Percentiles rank a stretch among this genome's conserved stretches.
Conservation (phyloP, 257 asterid genomes). For the Lycium barbarum region DNA sequence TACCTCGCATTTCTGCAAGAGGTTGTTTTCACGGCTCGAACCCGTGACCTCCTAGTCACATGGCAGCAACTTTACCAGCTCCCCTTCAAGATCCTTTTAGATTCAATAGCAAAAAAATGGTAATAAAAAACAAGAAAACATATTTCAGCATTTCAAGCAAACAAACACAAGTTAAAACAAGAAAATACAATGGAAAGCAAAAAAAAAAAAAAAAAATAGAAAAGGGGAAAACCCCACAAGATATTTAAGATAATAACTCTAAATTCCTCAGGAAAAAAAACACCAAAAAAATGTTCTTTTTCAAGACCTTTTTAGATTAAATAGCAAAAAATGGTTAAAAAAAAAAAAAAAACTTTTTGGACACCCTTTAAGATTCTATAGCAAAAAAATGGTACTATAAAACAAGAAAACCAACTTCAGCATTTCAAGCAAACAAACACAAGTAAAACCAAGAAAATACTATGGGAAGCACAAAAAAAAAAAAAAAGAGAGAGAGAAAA, state of each 20-base stretch:
- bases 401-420: conserved; percentile 44
- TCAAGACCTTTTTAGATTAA: conserved; percentile 50
- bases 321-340: conserved; percentile 14
- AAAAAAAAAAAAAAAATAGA: no score
- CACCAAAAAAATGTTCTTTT: conserved; percentile 33
- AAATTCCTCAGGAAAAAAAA: conserved; percentile 28
- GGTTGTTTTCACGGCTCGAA: no score
- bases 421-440: not conserved
- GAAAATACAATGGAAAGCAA: no score
- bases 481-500: not conserved
- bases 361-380: conserved; percentile 48
- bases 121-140: not conserved
- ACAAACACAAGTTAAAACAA: no score
- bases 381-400: conserved; percentile 23
- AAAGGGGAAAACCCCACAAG: no score
- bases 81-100: conserved; percentile 44
- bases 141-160: no score
- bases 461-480: not conserved
- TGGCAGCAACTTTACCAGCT: no score
- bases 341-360: not conserved
- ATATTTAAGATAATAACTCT: not conserved
- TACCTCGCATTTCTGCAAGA: no score
- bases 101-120: conserved; percentile 42
- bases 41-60: no score
- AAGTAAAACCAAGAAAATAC: not conserved